Percentiles rank a stretch among this genome's conserved stretches.
Conservation (phyloP, 768 basidiomycete genomes). For the Hypholoma fasciculare region DNA sequence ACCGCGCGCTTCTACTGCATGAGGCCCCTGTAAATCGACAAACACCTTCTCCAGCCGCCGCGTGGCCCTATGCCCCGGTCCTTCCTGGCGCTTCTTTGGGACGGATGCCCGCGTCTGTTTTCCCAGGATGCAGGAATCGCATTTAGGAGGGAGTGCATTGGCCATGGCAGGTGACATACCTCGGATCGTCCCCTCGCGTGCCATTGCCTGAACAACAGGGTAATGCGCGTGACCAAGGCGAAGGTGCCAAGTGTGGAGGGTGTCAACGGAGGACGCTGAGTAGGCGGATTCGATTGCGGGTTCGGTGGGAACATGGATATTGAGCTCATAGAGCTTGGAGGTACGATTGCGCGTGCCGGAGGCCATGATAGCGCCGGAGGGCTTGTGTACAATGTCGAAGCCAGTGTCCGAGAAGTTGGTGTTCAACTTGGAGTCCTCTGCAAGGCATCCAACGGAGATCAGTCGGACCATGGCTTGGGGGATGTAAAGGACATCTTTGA, state of each 20-base stretch:
- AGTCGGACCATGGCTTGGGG: neutral
- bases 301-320: too few relatives aligned
- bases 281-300: neutral
- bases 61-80: constrained; percentile 17
- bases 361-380: neutral
- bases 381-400: neutral
- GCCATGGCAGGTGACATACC: neutral
- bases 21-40: constrained; percentile 27
- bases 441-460: neutral
- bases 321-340: neutral
- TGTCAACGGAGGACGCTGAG: neutral
- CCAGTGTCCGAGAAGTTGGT: neutral
- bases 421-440: neutral
- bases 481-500: constrained; percentile 3
- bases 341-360: neutral
- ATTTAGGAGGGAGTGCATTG: neutral
- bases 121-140: constrained; percentile 9
- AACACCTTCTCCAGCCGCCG: constrained; percentile 28
- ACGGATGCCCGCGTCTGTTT: constrained; percentile 12
- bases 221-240: neutral
- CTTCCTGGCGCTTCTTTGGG: constrained; percentile 9
- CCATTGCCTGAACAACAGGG: neutral
- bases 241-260: neutral
- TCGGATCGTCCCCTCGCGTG: neutral
- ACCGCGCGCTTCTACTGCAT: constrained; percentile 18